Evolutionary conservation across 345 rosid genomes (phyloP).

Genomic region (Orychophragmus violaceus): DNA sequence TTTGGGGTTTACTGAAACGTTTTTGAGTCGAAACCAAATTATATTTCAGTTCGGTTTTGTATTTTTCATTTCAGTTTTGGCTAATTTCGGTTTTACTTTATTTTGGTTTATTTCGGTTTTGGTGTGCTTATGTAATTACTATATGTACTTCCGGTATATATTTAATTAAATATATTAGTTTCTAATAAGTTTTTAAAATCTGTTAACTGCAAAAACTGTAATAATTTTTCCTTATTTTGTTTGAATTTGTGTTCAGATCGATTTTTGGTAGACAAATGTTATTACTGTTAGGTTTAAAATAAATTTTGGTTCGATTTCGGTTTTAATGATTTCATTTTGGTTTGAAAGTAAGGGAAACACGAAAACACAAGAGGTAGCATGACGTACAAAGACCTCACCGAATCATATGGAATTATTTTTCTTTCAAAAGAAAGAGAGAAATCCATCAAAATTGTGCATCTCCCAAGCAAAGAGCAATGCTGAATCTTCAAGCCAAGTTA

Average conservation of each 20-base stretch:
- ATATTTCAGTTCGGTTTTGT: not conserved
- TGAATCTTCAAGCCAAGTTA: conserved; percentile 28
- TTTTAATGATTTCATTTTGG: not conserved
- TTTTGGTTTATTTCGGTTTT: not conserved
- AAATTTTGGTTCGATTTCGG: not conserved
- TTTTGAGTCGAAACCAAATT: not conserved
- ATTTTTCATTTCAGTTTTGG: not conserved
- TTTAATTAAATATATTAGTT: too few relatives aligned
- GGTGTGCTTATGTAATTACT: not conserved
- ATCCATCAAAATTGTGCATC: conserved; percentile 24
- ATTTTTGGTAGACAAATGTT: not conserved
- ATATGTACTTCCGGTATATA: not conserved
- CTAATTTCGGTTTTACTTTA: not conserved
- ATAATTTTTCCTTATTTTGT: too few relatives aligned
- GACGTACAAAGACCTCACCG: conserved; percentile 11
- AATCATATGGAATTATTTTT: not conserved
- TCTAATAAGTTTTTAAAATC: not conserved
- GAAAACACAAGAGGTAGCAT: conserved; percentile 4
- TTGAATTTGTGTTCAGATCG: too few relatives aligned
- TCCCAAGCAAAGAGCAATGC: conserved; percentile 26
- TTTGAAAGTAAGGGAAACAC: not conserved
- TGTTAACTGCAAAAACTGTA: not conserved
- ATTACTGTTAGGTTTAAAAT: not conserved
- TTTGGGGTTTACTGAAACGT: not conserved
- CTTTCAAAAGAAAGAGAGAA: not conserved